Evolutionary conservation across 2,329 filamentous ascomycete species (phyloP).

Genomic region (Penicillium sp.): DNA sequence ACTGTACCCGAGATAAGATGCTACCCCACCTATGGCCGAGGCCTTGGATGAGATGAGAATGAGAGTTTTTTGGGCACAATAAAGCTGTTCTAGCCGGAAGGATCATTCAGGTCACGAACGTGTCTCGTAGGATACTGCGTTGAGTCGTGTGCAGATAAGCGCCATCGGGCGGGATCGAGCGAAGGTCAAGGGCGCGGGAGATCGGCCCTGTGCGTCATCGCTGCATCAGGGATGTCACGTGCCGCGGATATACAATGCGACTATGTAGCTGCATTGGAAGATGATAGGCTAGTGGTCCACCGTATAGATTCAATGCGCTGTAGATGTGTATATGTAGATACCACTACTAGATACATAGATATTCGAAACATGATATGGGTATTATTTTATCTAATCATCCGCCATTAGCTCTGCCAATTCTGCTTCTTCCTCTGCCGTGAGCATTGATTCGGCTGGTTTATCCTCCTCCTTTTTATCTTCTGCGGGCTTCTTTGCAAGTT

Average conservation of each 20-base stretch:
- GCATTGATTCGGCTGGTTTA: slow-evolving; percentile 48
- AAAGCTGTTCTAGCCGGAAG: neutral
- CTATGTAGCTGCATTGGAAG: neutral
- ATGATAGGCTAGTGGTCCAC: neutral
- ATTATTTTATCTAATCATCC: slow-evolving; percentile 47
- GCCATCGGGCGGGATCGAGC: slow-evolving; percentile 18
- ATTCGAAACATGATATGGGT: slow-evolving; percentile 12
- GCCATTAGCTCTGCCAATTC: slow-evolving; percentile 91
- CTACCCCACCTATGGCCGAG: slow-evolving; percentile 13
- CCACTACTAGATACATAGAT: neutral
- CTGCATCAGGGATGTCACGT: slow-evolving; percentile 30
- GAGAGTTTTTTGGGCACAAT: neutral
- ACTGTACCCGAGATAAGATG: slow-evolving; percentile 11
- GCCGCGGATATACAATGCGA: neutral
- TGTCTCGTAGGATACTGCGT: neutral
- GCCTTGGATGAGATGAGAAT: neutral
- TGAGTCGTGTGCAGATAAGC: slow-evolving; percentile 9
- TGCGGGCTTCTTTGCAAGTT: slow-evolving; percentile 46
- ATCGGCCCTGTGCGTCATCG: slow-evolving; percentile 36
- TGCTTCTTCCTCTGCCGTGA: slow-evolving; percentile 88
- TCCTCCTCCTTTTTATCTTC: slow-evolving; percentile 46
- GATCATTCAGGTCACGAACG: neutral
- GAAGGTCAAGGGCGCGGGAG: slow-evolving; percentile 22
- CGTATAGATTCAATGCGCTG: neutral
- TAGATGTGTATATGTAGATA: neutral